Evolutionary conservation across 345 rosid species (phyloP), one percentile per base, ranked within the genome.

Genomic region (Ceriops zippeliana): DNA sequence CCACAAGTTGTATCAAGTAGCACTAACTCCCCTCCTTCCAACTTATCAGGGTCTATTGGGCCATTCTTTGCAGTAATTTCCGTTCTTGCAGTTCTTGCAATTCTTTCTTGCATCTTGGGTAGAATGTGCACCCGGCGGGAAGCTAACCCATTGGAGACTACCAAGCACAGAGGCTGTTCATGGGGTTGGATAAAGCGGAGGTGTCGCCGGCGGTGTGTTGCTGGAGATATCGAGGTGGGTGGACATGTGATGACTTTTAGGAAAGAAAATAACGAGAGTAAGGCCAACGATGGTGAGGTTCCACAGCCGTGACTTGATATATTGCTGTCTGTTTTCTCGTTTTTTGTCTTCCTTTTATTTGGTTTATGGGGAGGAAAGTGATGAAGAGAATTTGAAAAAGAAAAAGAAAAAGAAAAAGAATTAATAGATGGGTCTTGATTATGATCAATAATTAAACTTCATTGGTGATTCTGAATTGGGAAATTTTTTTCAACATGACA

Each of bases 21-120:
- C 53, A 60, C 35, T 34, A 60, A 47, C 28, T 76, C 72, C 67
- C 61, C 73, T 61, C 70, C 87, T 5, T 54, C 27, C 27, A 54
- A 15, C 6, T 37, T 63, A 20, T 78, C 87, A 1, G 90, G 92
- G 22, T 82, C 96, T 42, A 80, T 87, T 7, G 88, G 91, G n/a
- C 93, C 91, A 0, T 89, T 91, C 81, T 82, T 91, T 11, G 90
- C 75, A 0, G 89, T 84, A 56, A 82, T 91, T 58, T 89, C 89
- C 19, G 82, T 85, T 58, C 71, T 89, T 0, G 61, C 76, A 3
- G 58, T 89, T 76, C 82, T 89, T 20, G 78, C 93, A 0, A 69
- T 87, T 42, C 37, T 81, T 72, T 87, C 96, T 1, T 91, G 97
- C 60, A 58, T 85, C 49, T 37, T 87, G 63, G 91, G 93, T 22